These are phyloP conservation scores for Oxyria digyna DNA, from an alignment of 148 eudicot genomes.

Conservation along the genomic window DNA sequence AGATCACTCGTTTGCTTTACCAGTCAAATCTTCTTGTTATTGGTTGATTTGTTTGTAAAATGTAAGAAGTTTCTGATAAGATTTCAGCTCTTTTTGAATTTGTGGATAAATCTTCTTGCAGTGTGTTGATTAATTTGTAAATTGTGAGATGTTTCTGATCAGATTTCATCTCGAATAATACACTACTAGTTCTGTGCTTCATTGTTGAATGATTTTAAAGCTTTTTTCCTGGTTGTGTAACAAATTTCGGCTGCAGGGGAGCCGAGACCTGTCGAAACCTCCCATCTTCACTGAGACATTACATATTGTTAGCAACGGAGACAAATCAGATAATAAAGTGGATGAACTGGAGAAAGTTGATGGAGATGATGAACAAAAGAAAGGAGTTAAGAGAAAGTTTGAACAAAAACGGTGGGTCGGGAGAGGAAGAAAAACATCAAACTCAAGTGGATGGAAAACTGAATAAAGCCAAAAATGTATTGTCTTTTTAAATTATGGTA, in stretches of 20 bases:
- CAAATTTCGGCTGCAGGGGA: background rate
- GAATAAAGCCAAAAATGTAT: slow-evolving; percentile 63
- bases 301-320: slow-evolving; percentile 8
- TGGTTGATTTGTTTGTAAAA: too few species aligned
- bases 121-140: too few species aligned
- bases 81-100: too few species aligned
- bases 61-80: too few species aligned
- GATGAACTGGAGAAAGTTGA: slow-evolving; percentile 11
- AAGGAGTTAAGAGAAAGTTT: slow-evolving; percentile 56
- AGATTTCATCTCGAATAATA: too few species aligned
- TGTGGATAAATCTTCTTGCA: too few species aligned
- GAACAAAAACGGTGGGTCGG: slow-evolving; percentile 9
- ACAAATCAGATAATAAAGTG: slow-evolving; percentile 16
- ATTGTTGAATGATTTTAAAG: too few species aligned
- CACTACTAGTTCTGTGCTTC: too few species aligned
- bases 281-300: slow-evolving; percentile 1
- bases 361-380: slow-evolving; percentile 16
- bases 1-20: too few species aligned
- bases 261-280: slow-evolving; percentile 15
- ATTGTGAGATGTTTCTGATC: too few species aligned
- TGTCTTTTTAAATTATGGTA: background rate
- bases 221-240: background rate
- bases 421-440: slow-evolving; percentile 16
- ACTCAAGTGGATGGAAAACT: slow-evolving; percentile 36
- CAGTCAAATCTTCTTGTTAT: too few species aligned